Base-by-base conservation (phyloP, 345 rosid species). In the Mercurialis annua region DNA sequence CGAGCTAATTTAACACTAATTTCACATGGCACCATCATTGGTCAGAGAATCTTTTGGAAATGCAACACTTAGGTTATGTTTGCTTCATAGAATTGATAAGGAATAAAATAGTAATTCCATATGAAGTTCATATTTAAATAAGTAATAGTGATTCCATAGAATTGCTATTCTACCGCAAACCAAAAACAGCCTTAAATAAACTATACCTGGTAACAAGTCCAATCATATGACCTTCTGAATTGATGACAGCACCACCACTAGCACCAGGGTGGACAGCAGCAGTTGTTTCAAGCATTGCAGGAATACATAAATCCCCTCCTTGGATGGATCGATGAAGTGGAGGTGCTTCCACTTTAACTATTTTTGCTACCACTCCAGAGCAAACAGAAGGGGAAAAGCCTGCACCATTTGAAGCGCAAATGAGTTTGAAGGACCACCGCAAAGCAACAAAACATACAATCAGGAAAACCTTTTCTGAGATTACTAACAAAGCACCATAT, bases 261-360 rank as follows among this genome's bases (percentile, higher is more conserved):
- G 95, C 90, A 76, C 98, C 98, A 10, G 96, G 93, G 74, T 94
- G 92, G 69, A 94, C 92, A 65, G 98, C 84, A 79, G 99, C 96
- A 2, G 98, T 94, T 54, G 97, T 94, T 77, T 94, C 99, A 1
- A 94, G 87, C 99, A 91, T 94, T 31, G 83, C 93, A 3, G 98
- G 93, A 70, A 80, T 63, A n/a, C 64, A 67, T 57, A 74, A 73
- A 40, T 68, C 68, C 34, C 65, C 69, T 54, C 63, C 80, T 1
- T 54, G 57, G 70, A 60, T 24, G 40, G 85, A 78, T 72, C 69
- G 77, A 61, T 68, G 38, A 56, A 66, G 54, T 46, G 63, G 26
- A 3, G 81, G 79, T 66, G 54, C 71, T 72, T 82, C 81, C 64
- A 83, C 71, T 60, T 84, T 82, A 46, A 94, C 95, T 62, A 91